These are phyloP conservation scores for Selaginella moellendorffii DNA, from an alignment of 75 land plant species.

Conservation along the genomic window DNA sequence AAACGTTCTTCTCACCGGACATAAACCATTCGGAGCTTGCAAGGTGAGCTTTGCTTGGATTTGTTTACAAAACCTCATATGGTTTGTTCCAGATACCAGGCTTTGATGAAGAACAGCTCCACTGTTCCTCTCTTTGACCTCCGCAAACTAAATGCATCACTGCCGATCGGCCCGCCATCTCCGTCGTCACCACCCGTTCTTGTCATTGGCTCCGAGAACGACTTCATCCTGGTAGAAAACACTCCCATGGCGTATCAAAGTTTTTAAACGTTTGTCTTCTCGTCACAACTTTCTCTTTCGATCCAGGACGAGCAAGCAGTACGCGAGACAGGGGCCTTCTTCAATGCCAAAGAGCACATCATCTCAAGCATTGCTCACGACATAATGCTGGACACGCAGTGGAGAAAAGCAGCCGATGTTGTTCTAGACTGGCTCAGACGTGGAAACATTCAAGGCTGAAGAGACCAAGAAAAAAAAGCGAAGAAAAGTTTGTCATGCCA, in stretches of 20 bases:
- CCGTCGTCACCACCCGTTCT: conserved; percentile 34
- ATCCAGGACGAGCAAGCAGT: conserved; percentile 58
- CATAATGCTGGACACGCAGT: conserved; percentile 67
- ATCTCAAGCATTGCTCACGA: conserved; percentile 74
- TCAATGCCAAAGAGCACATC: conserved; percentile 34
- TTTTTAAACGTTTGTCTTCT: background rate
- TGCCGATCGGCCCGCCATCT: conserved; percentile 50
- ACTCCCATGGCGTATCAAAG: background rate
- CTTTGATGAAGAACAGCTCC: conserved; percentile 66
- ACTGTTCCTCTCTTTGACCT: conserved; percentile 63
- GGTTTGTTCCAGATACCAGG: conserved; percentile 82
- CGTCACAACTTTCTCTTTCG: background rate
- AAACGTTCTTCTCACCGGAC: conserved; percentile 62
- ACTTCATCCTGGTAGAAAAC: conserved; percentile 54
- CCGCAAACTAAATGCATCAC: conserved; percentile 57
- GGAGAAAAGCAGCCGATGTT: conserved; percentile 60
- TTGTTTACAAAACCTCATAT: conserved; percentile 57
- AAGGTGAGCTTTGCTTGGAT: conserved; percentile 29
- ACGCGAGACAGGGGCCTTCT: conserved; percentile 51
- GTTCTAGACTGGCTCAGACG: conserved; percentile 40
- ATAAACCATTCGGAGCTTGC: conserved; percentile 42
- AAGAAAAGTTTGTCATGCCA: conserved; percentile 51
- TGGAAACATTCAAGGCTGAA: background rate
- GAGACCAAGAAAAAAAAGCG: conserved; percentile 51
- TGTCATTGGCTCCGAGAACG: conserved; percentile 68